Percentiles rank a stretch among this genome's conserved stretches.
Evolutionary conservation across 1,284 basidiomycete genomes (phyloP).

Genomic region (Trametes pubescens): DNA sequence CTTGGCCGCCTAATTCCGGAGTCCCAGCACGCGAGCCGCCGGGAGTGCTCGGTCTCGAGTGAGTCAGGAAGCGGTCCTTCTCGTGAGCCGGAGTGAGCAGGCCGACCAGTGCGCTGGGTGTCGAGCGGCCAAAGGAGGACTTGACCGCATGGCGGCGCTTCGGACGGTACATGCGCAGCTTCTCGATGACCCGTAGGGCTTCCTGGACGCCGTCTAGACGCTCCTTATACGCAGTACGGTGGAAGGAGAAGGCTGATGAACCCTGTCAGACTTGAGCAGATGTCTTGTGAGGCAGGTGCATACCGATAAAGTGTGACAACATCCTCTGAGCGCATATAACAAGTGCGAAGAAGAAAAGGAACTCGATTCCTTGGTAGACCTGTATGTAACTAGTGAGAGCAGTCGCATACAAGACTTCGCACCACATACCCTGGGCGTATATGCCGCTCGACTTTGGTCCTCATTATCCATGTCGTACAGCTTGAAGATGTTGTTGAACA

Average conservation of each 20-base stretch:
- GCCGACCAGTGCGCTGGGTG: slow-evolving; percentile 36
- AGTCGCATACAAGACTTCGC: background rate
- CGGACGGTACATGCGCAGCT: slow-evolving; percentile 75
- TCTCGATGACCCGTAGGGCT: slow-evolving; percentile 71
- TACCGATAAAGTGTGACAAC: slow-evolving; percentile 69
- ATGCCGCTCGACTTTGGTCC: slow-evolving; percentile 57
- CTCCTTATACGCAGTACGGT: slow-evolving; percentile 78
- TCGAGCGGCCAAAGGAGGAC: slow-evolving; percentile 40
- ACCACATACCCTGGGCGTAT: slow-evolving; percentile 54
- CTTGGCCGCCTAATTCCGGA: slow-evolving; percentile 35
- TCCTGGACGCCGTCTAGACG: slow-evolving; percentile 66
- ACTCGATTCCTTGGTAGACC: slow-evolving; percentile 67
- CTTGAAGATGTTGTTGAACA: slow-evolving; percentile 68
- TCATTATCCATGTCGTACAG: slow-evolving; percentile 56
- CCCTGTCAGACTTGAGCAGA: no score
- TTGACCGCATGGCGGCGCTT: slow-evolving; percentile 45
- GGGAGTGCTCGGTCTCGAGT: slow-evolving; percentile 28
- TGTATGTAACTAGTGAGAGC: slow-evolving; percentile 27
- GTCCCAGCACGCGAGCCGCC: slow-evolving; percentile 30
- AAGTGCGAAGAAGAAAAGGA: slow-evolving; percentile 74
- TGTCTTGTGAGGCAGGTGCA: background rate
- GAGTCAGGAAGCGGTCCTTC: slow-evolving; percentile 38
- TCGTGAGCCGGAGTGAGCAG: slow-evolving; percentile 43
- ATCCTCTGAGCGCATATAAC: slow-evolving; percentile 68
- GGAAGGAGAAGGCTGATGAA: slow-evolving; percentile 70